phyloP scores from a whole-genome alignment of 768 basidiomycete genomes.

The Cantharellus anzutake region DNA sequence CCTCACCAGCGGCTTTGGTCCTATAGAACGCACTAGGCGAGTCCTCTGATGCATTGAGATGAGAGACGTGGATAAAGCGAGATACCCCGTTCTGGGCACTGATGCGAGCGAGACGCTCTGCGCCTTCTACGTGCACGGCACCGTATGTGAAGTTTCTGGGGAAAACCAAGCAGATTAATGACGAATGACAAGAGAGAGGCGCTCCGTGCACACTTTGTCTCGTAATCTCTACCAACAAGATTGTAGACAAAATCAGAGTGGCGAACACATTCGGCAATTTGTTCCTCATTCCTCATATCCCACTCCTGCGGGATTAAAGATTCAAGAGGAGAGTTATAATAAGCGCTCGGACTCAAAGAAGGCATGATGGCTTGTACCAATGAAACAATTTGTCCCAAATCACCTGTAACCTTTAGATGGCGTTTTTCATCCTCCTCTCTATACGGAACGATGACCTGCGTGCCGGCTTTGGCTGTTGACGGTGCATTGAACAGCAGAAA shows the following conservation, averaged over 20 bases:
- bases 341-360: neutral
- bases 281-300: constrained; percentile 78
- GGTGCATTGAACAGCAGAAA: neutral
- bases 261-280: constrained; percentile 82
- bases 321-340: neutral
- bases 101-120: constrained; percentile 70
- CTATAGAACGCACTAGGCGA: constrained; percentile 74
- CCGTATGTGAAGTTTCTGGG: constrained; percentile 71
- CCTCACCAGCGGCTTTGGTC: constrained; percentile 80
- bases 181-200: neutral
- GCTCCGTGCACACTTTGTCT: constrained; percentile 57
- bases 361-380: constrained; percentile 36
- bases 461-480: constrained; percentile 41
- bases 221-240: constrained; percentile 81
- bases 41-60: constrained; percentile 68
- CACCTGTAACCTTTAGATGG: constrained; percentile 81
- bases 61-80: constrained; percentile 85
- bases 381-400: constrained; percentile 88
- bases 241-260: constrained; percentile 97
- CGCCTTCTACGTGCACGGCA: constrained; percentile 66
- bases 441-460: constrained; percentile 88
- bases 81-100: constrained; percentile 59
- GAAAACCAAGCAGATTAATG: neutral
- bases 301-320: constrained; percentile 47
- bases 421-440: constrained; percentile 87